These are phyloP conservation scores for Phaeophleospora eucalypticola DNA, from an alignment of 2,329 filamentous ascomycete genomes.

Conservation along the genomic window DNA sequence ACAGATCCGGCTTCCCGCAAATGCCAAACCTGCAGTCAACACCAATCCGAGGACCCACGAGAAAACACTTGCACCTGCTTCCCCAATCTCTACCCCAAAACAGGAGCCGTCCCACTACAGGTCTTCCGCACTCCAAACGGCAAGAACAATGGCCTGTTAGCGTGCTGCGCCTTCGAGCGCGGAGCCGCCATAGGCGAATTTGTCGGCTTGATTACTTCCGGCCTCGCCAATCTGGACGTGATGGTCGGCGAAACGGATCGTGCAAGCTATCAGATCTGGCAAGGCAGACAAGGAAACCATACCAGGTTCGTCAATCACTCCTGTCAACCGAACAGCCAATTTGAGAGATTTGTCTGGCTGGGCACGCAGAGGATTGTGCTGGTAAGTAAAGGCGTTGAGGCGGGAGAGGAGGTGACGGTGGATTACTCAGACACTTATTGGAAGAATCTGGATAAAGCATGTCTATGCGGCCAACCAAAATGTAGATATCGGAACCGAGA, in stretches of 20 bases:
- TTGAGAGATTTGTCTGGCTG: constrained; percentile 55
- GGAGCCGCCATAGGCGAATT: constrained; percentile 55
- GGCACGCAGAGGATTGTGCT: constrained; percentile 53
- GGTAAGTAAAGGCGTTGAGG: constrained; percentile 53
- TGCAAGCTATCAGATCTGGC: constrained; percentile 55
- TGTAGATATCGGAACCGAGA: constrained; percentile 43
- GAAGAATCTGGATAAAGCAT: constrained; percentile 53
- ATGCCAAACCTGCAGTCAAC: constrained; percentile 46
- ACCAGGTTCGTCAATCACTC: constrained; percentile 59
- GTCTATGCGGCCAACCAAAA: constrained; percentile 51
- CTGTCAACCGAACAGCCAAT: constrained; percentile 55
- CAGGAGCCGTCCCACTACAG: constrained; percentile 45
- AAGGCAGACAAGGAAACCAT: constrained; percentile 54
- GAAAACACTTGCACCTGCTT: constrained; percentile 53
- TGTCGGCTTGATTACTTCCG: constrained; percentile 52
- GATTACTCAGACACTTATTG: constrained; percentile 59
- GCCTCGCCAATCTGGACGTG: constrained; percentile 50
- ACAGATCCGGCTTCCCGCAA: constrained; percentile 26
- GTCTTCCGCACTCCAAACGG: constrained; percentile 51
- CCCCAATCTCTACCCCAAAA: constrained; percentile 46
- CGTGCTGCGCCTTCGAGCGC: constrained; percentile 47
- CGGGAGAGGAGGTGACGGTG: constrained; percentile 53
- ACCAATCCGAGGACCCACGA: constrained; percentile 49
- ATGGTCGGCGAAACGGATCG: constrained; percentile 45
- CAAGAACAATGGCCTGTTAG: constrained; percentile 53